Evolutionary conservation across 257 asterid species (phyloP).

Genomic region (Ilex asprella): DNA sequence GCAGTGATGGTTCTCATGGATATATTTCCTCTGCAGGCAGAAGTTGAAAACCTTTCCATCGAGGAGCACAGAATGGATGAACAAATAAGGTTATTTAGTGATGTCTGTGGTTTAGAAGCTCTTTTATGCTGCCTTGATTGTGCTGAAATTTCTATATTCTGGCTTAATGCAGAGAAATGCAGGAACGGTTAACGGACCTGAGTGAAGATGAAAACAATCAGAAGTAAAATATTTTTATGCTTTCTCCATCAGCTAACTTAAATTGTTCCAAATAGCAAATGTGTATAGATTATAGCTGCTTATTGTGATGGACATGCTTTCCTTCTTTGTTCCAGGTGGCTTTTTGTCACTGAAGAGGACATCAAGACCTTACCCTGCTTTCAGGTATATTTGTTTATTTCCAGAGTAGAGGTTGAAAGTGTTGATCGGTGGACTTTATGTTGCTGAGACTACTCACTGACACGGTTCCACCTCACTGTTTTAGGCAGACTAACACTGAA

Average conservation of each 20-base stretch:
- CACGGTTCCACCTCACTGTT: neutral
- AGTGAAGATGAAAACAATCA: slow-evolving; percentile 66
- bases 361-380: slow-evolving; percentile 75
- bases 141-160: slow-evolving; percentile 15
- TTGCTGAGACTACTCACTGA: no score
- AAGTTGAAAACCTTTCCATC: slow-evolving; percentile 37
- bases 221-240: slow-evolving; percentile 24
- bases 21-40: slow-evolving; percentile 51
- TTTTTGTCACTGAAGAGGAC: slow-evolving; percentile 85
- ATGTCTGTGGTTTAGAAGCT: neutral
- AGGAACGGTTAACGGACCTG: slow-evolving; percentile 49
- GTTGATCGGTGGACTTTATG: neutral
- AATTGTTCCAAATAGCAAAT: no score
- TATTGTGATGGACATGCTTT: slow-evolving; percentile 1
- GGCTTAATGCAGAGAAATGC: slow-evolving; percentile 51
- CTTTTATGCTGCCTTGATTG: slow-evolving; percentile 6
- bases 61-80: slow-evolving; percentile 51
- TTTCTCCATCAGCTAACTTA: slow-evolving; percentile 3
- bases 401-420: neutral
- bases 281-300: neutral
- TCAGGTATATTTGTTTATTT: slow-evolving; percentile 45
- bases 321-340: slow-evolving; percentile 52
- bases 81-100: slow-evolving; percentile 40
- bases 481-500: neutral
- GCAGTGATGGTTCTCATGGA: slow-evolving; percentile 3